These are phyloP conservation scores for Aspergillus sp. DNA, from an alignment of 2,329 filamentous ascomycete species.

Conservation along the genomic window DNA sequence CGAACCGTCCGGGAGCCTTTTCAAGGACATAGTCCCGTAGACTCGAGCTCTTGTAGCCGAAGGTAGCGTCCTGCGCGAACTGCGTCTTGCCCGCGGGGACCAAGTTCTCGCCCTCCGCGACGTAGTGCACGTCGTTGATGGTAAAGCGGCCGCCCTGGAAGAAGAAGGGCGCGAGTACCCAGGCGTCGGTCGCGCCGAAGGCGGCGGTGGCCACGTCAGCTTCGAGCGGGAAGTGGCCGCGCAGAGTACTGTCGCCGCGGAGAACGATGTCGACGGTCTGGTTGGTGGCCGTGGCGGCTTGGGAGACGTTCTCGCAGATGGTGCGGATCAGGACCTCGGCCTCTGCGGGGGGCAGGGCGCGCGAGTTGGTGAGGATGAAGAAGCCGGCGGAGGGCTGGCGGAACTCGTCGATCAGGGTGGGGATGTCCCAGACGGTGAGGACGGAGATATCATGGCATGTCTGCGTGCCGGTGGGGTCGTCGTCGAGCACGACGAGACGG, in stretches of 20 bases:
- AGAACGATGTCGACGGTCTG: constrained; percentile 56
- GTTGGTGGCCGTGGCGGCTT: constrained; percentile 42
- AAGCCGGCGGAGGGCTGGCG: constrained; percentile 48
- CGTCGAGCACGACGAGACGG: constrained; percentile 45
- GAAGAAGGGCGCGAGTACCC: constrained; percentile 60
- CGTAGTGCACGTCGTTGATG: constrained; percentile 59
- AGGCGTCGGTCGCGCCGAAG: constrained; percentile 52
- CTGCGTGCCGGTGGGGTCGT: constrained; percentile 62
- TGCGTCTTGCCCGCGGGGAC: constrained; percentile 55
- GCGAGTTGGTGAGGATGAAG: constrained; percentile 62
- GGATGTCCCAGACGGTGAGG: constrained; percentile 54
- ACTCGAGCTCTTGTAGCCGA: constrained; percentile 57
- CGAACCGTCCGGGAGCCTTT: constrained; percentile 49
- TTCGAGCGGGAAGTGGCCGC: constrained; percentile 59
- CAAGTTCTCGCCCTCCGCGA: constrained; percentile 50
- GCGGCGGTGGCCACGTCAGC: constrained; percentile 52
- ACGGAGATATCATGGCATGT: constrained; percentile 60
- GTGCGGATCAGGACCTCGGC: constrained; percentile 50
- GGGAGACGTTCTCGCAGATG: constrained; percentile 52
- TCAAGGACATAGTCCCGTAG: constrained; percentile 55
- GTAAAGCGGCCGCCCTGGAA: constrained; percentile 59
- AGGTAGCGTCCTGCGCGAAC: constrained; percentile 58
- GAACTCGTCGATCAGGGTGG: constrained; percentile 48
- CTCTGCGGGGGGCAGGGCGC: constrained; percentile 52
- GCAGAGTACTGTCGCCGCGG: constrained; percentile 56